phyloP scores from a whole-genome alignment of 2,329 filamentous ascomycete genomes.

The Alternaria sp. region DNA sequence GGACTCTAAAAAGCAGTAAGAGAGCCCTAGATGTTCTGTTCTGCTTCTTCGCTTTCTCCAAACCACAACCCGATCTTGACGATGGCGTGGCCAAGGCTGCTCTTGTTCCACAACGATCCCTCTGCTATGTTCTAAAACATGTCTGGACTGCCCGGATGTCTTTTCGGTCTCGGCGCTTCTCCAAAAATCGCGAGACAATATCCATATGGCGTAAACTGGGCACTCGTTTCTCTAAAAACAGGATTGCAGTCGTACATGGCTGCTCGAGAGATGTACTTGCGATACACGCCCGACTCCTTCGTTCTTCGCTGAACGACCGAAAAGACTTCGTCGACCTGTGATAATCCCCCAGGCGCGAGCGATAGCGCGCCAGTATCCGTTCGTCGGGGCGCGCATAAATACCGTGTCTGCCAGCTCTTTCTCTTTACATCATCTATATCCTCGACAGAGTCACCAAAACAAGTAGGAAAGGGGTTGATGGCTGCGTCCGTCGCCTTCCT shows the following conservation, averaged over 20 bases:
- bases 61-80: accelerated
- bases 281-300: background rate
- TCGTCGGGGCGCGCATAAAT: background rate
- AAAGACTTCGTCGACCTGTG: background rate
- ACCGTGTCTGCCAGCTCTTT: background rate
- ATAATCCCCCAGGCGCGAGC: background rate
- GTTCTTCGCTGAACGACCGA: background rate
- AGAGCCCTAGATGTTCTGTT: background rate
- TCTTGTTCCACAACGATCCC: background rate
- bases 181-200: background rate
- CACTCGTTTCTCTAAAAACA: background rate
- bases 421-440: background rate
- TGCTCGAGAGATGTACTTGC: background rate
- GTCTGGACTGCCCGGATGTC: no score
- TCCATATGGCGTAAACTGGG: background rate
- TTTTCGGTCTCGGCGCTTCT: no score
- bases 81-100: accelerated
- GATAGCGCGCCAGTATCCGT: background rate
- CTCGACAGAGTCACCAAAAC: background rate
- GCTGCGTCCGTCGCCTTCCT: background rate
- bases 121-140: no score
- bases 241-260: no score
- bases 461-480: accelerated
- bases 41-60: background rate
- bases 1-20: background rate